A percentile compares a stretch with the other conserved stretches of the same genome.
Evolutionary conservation across 208 protist species (phyloP).

Genomic region (Trypanosoma boissoni): DNA sequence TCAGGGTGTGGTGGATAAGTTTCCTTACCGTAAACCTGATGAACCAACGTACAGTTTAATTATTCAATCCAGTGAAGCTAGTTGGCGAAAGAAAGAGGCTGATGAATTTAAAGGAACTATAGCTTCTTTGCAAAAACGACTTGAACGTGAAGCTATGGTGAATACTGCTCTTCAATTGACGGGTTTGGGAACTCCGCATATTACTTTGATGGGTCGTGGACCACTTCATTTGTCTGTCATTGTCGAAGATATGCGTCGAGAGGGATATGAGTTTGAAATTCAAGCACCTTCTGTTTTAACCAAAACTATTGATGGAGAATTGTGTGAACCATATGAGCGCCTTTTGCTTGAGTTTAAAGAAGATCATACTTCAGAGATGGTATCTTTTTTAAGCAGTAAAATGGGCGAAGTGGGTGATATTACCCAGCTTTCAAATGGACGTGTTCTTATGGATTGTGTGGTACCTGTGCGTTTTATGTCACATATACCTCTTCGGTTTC

Average conservation of each 20-base stretch:
- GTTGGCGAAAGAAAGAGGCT: conserved; percentile 90
- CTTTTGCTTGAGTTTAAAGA: conserved; percentile 83
- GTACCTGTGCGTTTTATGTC: conserved; percentile 89
- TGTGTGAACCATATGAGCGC: conserved; percentile 87
- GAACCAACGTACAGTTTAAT: conserved; percentile 94
- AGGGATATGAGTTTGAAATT: conserved; percentile 96
- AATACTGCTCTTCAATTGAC: conserved; percentile 92
- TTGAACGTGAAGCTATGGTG: conserved; percentile 90
- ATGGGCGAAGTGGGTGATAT: conserved; percentile 90
- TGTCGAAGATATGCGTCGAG: conserved; percentile 97
- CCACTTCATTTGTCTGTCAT: conserved; percentile 97
- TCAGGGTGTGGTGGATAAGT: conserved; percentile 61
- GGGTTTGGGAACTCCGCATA: conserved; percentile 41
- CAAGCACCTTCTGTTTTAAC: conserved; percentile 93
- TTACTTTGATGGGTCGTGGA: conserved; percentile 92
- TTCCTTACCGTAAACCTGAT: conserved; percentile 91
- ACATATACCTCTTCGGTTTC: conserved; percentile 77
- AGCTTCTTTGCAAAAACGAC: conserved; percentile 56
- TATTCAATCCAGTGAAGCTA: conserved; percentile 87
- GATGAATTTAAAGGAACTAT: conserved; percentile 76
- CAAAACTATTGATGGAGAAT: conserved; percentile 63
- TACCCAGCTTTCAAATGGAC: conserved; percentile 67
- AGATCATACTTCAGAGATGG: conserved; percentile 57
- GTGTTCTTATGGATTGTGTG: conserved; percentile 78
- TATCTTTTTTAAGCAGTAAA: conserved; percentile 84